Base-by-base conservation (phyloP, 2,329 filamentous ascomycete species). In the Stachybotrys elegans region DNA sequence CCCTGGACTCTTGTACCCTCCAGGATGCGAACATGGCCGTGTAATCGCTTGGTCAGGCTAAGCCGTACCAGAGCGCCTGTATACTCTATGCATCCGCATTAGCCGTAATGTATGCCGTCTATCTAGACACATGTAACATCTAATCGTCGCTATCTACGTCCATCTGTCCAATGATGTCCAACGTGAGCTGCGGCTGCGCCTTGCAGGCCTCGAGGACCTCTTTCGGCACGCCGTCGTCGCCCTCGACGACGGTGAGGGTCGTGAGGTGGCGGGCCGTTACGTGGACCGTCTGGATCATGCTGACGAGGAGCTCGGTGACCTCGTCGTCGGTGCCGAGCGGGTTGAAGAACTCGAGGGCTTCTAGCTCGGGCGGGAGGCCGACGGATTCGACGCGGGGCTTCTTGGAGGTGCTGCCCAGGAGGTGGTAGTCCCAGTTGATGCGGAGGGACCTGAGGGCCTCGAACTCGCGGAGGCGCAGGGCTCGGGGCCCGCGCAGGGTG, bases 391-490 rank as follows among this genome's bases (percentile, higher is more conserved):
- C 48, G 4, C 72, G 60, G 4, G 72, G 69, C 45, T 67, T 69
- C 47, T 63, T 66, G n/a, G 66, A 65, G 0, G 67, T 61, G 40
- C 62, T 63, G 13, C 72, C 72, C 25, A 73, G 73, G 1, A 75
- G 65, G 48, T 75, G 72, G 35, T 70, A 69, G 50, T 75, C 72
- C 66, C 67, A 70, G 48, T 69, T 70, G 21, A 75, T 38, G 22
- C 66, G 62, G 6, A 75, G 55, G 1, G 62, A 63, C 39, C 61
- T 69, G 17, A 74, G 61, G 0, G 54, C 54, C 4, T 55, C 57
- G 27, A 74, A 75, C 7, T 72, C 68, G 6, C 71, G 58, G 45
- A 75, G 59, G 20, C 68, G 59, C 13, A 75, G 51, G 4, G 72
- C 59, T 14, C 66, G 65, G n/a, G 61, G 57, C 21, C 65, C 63